A percentile compares a stretch with the other conserved stretches of the same genome.
phyloP scores from a whole-genome alignment of 192 early-diverging fungal species.

The Dissophora ornata region DNA sequence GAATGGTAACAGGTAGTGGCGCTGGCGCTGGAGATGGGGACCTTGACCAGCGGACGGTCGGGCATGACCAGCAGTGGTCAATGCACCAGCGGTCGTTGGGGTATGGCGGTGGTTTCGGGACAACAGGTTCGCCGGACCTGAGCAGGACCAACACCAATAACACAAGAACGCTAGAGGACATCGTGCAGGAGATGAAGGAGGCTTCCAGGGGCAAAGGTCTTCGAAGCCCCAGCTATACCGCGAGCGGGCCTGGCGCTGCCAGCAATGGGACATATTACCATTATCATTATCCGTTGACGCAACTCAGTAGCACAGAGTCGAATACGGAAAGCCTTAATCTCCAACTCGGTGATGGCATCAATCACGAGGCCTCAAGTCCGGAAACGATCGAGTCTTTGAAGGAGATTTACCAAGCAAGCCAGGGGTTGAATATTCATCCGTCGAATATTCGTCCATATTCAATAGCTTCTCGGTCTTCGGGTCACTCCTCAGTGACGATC shows the following conservation, averaged over 20 bases:
- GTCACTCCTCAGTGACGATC: conserved; percentile 10
- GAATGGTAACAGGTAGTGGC: too few species aligned
- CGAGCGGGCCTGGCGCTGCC: too few species aligned
- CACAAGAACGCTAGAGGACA: conserved; percentile 36
- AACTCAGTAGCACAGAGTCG: too few species aligned
- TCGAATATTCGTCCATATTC: not conserved
- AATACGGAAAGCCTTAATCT: too few species aligned
- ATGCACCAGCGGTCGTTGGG: conserved; percentile 15
- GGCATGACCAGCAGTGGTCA: conserved; percentile 25
- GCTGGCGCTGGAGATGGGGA: not conserved
- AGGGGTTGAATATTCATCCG: conserved; percentile 15
- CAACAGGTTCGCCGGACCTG: conserved; percentile 11
- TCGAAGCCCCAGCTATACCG: conserved; percentile 5
- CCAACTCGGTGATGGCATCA: too few species aligned
- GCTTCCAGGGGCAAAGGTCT: conserved; percentile 13
- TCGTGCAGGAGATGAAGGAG: conserved; percentile 50
- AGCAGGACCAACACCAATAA: conserved; percentile 32
- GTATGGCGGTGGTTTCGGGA: conserved; percentile 6
- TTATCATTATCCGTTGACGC: too few species aligned
- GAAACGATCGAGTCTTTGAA: conserved; percentile 17
- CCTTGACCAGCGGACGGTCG: not conserved
- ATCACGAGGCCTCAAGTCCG: too few species aligned
- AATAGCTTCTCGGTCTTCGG: not conserved
- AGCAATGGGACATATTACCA: not conserved
- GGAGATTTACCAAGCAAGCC: conserved; percentile 17